Evolutionary conservation across 441 rosid genomes (phyloP).

Genomic region (Euphorbia celastroides): DNA sequence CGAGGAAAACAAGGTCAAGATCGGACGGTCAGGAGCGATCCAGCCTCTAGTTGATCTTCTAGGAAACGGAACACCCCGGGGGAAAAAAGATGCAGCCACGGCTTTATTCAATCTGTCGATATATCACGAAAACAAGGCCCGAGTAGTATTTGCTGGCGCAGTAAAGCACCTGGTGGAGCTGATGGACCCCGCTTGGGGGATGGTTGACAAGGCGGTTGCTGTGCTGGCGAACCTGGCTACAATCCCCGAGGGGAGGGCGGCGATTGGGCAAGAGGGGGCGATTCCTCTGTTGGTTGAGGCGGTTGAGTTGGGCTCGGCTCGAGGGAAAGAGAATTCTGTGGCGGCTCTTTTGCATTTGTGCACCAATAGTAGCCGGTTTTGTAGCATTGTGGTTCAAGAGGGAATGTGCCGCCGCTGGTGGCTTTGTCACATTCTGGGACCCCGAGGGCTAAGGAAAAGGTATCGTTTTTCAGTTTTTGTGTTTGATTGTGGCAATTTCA

Average conservation of each 20-base stretch:
- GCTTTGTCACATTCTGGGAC: slow-evolving; percentile 81
- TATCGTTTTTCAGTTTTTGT: slow-evolving; percentile 6
- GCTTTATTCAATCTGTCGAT: slow-evolving; percentile 81
- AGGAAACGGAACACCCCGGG: slow-evolving; percentile 74
- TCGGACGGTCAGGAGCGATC: slow-evolving; percentile 82
- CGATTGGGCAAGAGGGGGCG: slow-evolving; percentile 75
- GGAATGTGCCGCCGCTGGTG: slow-evolving; percentile 93
- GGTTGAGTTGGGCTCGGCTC: slow-evolving; percentile 83
- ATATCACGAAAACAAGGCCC: slow-evolving; percentile 67
- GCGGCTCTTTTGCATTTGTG: slow-evolving; percentile 89
- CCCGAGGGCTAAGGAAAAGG: slow-evolving; percentile 87
- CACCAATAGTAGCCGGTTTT: slow-evolving; percentile 44
- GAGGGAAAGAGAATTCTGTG: slow-evolving; percentile 96
- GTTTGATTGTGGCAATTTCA: no score
- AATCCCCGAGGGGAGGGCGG: slow-evolving; percentile 58
- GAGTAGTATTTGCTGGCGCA: slow-evolving; percentile 77
- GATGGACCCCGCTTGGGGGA: slow-evolving; percentile 88
- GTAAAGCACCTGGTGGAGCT: slow-evolving; percentile 75
- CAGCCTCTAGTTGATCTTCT: slow-evolving; percentile 77
- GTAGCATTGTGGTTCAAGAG: slow-evolving; percentile 72
- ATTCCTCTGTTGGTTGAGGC: slow-evolving; percentile 81
- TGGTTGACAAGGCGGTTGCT: slow-evolving; percentile 96
- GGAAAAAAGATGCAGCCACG: slow-evolving; percentile 86
- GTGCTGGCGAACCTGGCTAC: slow-evolving; percentile 91
- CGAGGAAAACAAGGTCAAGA: slow-evolving; percentile 72